Conservation (phyloP, 2,329 filamentous ascomycete genomes). For the Clonostachys rhizophaga region DNA sequence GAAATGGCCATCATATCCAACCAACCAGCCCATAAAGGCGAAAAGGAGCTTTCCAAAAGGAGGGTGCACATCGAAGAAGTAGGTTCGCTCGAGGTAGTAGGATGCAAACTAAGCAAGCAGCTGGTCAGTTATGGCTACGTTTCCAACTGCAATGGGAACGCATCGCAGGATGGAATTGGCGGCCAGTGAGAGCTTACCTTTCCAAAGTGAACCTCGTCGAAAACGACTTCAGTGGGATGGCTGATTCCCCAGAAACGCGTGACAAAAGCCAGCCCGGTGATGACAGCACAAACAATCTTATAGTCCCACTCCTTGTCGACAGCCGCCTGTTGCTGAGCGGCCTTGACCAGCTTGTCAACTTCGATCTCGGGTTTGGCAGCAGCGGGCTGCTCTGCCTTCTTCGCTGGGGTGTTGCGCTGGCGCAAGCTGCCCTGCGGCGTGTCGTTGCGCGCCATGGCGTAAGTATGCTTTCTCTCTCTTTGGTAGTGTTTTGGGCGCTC, state of each 20-base stretch:
- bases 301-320: conserved; percentile 73
- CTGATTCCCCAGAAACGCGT: conserved; percentile 96
- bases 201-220: conserved; percentile 98
- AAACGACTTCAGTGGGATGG: conserved; percentile 94
- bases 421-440: conserved; percentile 54
- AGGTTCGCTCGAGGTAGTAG: conserved; percentile 90
- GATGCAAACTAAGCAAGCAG: conserved; percentile 56
- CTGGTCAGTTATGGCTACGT: background rate
- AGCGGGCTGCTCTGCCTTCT: conserved; percentile 34
- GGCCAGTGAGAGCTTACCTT: conserved; percentile 62
- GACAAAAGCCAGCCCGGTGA: conserved; percentile 80
- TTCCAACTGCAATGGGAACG: background rate
- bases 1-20: conserved; percentile 95
- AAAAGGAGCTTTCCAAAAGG: conserved; percentile 98
- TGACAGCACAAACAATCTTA: conserved; percentile 68
- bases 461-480: no score
- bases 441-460: conserved; percentile 38
- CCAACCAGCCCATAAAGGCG: conserved; percentile 93
- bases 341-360: conserved; percentile 43
- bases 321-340: conserved; percentile 22
- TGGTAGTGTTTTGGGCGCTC: no score
- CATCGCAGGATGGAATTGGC: background rate
- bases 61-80: conserved; percentile 99
- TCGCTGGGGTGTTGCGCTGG: conserved; percentile 43
- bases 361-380: conserved; percentile 35